phyloP scores from a whole-genome alignment of 1,284 basidiomycete genomes.

The Ganoderma sinense region DNA sequence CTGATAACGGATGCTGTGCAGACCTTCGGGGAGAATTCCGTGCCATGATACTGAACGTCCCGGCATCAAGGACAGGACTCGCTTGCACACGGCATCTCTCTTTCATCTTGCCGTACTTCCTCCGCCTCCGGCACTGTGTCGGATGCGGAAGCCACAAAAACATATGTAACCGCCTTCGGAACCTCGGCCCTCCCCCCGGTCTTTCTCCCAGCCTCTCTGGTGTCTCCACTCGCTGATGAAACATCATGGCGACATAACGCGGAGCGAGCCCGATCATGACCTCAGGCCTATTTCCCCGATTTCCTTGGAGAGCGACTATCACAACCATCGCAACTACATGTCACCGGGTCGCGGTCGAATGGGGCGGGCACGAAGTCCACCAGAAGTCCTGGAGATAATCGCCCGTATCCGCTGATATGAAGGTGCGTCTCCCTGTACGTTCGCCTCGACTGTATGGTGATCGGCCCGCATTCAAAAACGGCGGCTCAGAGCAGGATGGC shows the following conservation, averaged over 20 bases:
- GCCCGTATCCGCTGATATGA: slow-evolving; percentile 1
- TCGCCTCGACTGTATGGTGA: neutral
- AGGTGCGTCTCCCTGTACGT: neutral
- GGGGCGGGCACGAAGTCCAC: neutral
- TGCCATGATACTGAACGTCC: neutral
- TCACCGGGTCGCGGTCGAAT: neutral
- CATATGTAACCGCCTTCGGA: neutral
- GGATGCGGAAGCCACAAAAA: neutral
- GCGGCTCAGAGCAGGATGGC: neutral
- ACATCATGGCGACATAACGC: neutral
- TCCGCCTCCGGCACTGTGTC: neutral
- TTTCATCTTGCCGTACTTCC: neutral
- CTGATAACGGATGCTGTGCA: neutral
- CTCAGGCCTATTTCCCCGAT: no score
- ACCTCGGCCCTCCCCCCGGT: neutral
- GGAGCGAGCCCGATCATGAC: neutral
- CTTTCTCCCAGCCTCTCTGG: neutral
- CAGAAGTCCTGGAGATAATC: neutral
- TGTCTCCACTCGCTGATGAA: neutral
- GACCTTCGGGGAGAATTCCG: neutral
- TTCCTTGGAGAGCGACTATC: neutral
- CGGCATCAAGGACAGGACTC: neutral
- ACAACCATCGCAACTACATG: neutral
- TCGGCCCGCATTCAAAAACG: neutral
- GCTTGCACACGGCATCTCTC: slow-evolving; percentile 1